phyloP scores from a whole-genome alignment of 192 early-diverging fungal species.

The Dissophora ornata region DNA sequence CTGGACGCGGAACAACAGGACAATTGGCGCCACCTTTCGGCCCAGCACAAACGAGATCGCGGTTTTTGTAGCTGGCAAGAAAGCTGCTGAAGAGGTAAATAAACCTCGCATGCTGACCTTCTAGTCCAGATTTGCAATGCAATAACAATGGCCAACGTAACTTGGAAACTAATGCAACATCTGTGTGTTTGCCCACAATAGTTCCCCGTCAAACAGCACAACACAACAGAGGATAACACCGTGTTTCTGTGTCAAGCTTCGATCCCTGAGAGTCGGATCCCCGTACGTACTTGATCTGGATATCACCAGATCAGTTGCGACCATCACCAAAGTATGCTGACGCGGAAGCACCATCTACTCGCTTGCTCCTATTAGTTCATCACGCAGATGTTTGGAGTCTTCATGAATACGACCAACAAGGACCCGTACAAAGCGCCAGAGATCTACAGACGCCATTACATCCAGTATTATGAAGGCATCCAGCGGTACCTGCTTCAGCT shows the following conservation, averaged over 20 bases:
- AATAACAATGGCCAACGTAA: neutral
- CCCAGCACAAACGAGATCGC: constrained; percentile 50
- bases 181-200: neutral
- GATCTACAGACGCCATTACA: constrained; percentile 12
- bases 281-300: constrained; percentile 18
- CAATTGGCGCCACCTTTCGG: constrained; percentile 28
- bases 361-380: constrained; percentile 27
- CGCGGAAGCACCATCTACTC: neutral
- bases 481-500: constrained; percentile 17
- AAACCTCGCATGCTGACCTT: too few species aligned
- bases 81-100: constrained; percentile 51
- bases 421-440: constrained; percentile 25
- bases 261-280: constrained; percentile 37
- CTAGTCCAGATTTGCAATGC: too few species aligned
- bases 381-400: constrained; percentile 29
- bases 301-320: neutral
- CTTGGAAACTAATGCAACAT: neutral
- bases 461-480: constrained; percentile 39
- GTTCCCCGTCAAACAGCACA: constrained; percentile 39
- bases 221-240: constrained; percentile 20
- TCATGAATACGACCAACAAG: constrained; percentile 14
- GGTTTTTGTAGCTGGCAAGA: constrained; percentile 47
- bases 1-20: constrained; percentile 36
- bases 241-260: constrained; percentile 44
- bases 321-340: neutral